Conservation (phyloP, 2,329 filamentous ascomycete genomes). For the Xylariaceae sp. region DNA sequence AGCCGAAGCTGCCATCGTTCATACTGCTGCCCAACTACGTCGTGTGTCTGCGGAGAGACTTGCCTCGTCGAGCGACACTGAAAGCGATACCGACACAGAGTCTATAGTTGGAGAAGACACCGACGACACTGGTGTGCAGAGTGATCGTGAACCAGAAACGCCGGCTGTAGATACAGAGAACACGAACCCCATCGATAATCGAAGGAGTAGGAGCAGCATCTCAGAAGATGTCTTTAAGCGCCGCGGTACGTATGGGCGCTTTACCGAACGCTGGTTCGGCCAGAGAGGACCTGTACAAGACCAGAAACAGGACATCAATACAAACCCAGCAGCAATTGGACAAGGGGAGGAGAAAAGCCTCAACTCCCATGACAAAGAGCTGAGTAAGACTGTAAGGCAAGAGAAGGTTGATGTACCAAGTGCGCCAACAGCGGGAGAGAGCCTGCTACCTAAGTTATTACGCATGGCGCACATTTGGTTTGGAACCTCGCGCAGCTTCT, state of each 20-base stretch:
- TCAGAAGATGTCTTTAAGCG: constrained; percentile 84
- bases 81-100: constrained; percentile 45
- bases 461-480: constrained; percentile 82
- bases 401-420: constrained; percentile 23
- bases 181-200: constrained; percentile 22
- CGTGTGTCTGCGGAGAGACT: constrained; percentile 21
- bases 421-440: constrained; percentile 37
- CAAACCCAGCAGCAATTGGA: constrained; percentile 34
- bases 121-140: constrained; percentile 21
- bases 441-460: constrained; percentile 77
- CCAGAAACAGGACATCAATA: constrained; percentile 62
- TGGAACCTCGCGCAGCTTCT: constrained; percentile 78
- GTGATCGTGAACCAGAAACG: constrained; percentile 17
- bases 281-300: constrained; percentile 74
- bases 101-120: constrained; percentile 30
- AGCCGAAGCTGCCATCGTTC: constrained; percentile 66
- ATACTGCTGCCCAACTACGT: constrained; percentile 46
- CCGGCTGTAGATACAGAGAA: constrained; percentile 4
- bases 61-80: constrained; percentile 30
- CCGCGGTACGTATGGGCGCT: constrained; percentile 80
- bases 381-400: constrained; percentile 22
- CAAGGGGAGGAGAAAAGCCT: constrained; percentile 9
- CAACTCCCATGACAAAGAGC: constrained; percentile 17
- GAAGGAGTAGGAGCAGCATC: constrained; percentile 51
- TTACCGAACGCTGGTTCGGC: constrained; percentile 89